Conservation (phyloP, 106 monocot species). For the Phalaenopsis equestris region DNA sequence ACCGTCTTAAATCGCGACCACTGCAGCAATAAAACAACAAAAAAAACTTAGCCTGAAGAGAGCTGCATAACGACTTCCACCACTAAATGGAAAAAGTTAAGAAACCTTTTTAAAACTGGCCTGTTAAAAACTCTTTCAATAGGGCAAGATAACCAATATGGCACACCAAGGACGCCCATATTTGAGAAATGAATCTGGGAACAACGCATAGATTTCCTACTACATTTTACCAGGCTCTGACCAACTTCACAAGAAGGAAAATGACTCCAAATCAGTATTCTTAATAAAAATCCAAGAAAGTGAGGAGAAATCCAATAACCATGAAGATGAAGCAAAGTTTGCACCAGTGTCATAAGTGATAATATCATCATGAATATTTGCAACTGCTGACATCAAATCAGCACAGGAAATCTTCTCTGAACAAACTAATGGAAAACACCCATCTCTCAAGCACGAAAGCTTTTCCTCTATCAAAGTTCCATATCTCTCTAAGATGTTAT, state of each 20-base stretch:
- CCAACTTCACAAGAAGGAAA: conserved; percentile 31
- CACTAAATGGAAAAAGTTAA: not conserved
- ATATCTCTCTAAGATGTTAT: conserved; percentile 41
- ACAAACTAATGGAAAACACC: conserved; percentile 9
- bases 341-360: conserved; percentile 70
- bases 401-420: conserved; percentile 27
- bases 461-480: conserved; percentile 39
- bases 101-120: conserved; percentile 16
- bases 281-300: not conserved
- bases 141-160: conserved; percentile 69
- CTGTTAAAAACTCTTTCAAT: conserved; percentile 55
- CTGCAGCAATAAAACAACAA: conserved; percentile 11
- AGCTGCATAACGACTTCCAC: not conserved
- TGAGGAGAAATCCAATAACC: not conserved
- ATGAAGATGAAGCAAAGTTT: not conserved
- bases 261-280: not conserved
- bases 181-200: conserved; percentile 49
- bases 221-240: conserved; percentile 47
- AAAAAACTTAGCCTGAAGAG: not conserved
- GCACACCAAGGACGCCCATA: conserved; percentile 62
- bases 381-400: conserved; percentile 60
- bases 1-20: conserved; percentile 6
- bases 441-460: conserved; percentile 29
- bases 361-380: conserved; percentile 24
- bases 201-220: conserved; percentile 21